These are phyloP conservation scores for Kwoniella newhampshirensis DNA, from an alignment of 768 basidiomycete species.

Conservation along the genomic window DNA sequence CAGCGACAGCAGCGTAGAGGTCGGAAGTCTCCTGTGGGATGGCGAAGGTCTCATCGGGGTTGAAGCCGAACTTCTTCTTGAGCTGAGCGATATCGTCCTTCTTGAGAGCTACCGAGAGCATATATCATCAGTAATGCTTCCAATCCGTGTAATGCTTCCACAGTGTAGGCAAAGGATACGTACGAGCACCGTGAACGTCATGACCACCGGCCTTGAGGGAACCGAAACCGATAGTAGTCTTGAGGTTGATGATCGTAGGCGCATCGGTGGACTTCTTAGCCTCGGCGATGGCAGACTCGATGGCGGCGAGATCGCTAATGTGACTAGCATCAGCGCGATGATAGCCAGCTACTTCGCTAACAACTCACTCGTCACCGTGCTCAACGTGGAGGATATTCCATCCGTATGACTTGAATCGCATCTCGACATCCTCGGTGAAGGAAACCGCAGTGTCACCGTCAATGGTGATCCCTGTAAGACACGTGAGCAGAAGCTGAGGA, in stretches of 20 bases:
- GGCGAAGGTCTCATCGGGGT: conserved; percentile 72
- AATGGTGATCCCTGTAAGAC: conserved; percentile 77
- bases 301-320: conserved; percentile 69
- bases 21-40: conserved; percentile 73
- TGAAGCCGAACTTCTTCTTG: conserved; percentile 81
- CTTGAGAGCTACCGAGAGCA: conserved; percentile 68
- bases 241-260: conserved; percentile 81
- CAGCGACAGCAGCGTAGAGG: conserved; percentile 65
- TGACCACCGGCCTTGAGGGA: conserved; percentile 91
- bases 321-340: conserved; percentile 5
- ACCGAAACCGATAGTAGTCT: conserved; percentile 90
- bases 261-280: conserved; percentile 74
- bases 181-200: conserved; percentile 89
- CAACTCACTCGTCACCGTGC: conserved; percentile 69
- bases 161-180: conserved; percentile 43
- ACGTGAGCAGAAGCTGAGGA: conserved; percentile 9
- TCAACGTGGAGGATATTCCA: conserved; percentile 89
- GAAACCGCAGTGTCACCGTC: conserved; percentile 88
- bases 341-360: neutral
- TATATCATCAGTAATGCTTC: conserved; percentile 10
- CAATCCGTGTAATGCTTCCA: too few relatives aligned
- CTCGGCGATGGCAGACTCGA: conserved; percentile 73
- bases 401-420: conserved; percentile 84
- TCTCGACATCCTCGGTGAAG: conserved; percentile 90
- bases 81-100: conserved; percentile 80